Evolutionary conservation across 2,329 filamentous ascomycete genomes (phyloP).

Genomic region (Daldinia sp.): DNA sequence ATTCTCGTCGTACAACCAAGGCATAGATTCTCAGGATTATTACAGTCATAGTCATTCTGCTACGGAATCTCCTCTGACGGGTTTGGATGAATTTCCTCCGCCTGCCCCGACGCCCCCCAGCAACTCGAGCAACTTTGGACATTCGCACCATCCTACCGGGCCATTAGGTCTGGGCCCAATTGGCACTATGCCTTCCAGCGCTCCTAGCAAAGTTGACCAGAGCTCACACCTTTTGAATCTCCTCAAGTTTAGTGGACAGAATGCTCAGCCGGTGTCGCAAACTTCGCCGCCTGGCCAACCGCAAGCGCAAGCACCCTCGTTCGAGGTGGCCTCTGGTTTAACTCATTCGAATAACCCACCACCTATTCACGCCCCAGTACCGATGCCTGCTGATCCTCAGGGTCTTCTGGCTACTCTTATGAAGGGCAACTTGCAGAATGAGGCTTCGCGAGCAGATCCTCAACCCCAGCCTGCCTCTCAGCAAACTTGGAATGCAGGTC

Average conservation of each 20-base stretch:
- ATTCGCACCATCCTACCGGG: slow-evolving; percentile 51
- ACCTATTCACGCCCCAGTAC: slow-evolving; percentile 65
- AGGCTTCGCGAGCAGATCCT: slow-evolving; percentile 50
- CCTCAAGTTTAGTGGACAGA: slow-evolving; percentile 65
- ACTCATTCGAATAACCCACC: slow-evolving; percentile 45
- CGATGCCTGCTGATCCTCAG: slow-evolving; percentile 62
- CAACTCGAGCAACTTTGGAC: slow-evolving; percentile 48
- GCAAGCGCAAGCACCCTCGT: slow-evolving; percentile 34
- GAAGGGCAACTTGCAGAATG: slow-evolving; percentile 62
- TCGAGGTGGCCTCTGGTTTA: slow-evolving; percentile 31
- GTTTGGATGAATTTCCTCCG: slow-evolving; percentile 49
- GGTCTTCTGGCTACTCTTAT: slow-evolving; percentile 68
- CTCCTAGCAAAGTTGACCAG: slow-evolving; percentile 52
- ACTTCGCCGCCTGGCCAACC: slow-evolving; percentile 38
- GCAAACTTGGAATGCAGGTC: slow-evolving; percentile 55
- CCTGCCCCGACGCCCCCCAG: slow-evolving; percentile 56
- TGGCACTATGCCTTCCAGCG: slow-evolving; percentile 52
- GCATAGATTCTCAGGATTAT: slow-evolving; percentile 42
- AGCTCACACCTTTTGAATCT: slow-evolving; percentile 66
- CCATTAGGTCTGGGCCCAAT: slow-evolving; percentile 59
- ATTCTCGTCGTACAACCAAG: slow-evolving; percentile 45
- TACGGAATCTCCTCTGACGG: slow-evolving; percentile 43
- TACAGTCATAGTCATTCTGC: slow-evolving; percentile 43
- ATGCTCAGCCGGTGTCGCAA: slow-evolving; percentile 46
- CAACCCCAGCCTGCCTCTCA: slow-evolving; percentile 43